A percentile compares a stretch with the other conserved stretches of the same genome.
Evolutionary conservation across 495 filamentous ascomycete genomes (phyloP).

Genomic region (Copromyces sp.): DNA sequence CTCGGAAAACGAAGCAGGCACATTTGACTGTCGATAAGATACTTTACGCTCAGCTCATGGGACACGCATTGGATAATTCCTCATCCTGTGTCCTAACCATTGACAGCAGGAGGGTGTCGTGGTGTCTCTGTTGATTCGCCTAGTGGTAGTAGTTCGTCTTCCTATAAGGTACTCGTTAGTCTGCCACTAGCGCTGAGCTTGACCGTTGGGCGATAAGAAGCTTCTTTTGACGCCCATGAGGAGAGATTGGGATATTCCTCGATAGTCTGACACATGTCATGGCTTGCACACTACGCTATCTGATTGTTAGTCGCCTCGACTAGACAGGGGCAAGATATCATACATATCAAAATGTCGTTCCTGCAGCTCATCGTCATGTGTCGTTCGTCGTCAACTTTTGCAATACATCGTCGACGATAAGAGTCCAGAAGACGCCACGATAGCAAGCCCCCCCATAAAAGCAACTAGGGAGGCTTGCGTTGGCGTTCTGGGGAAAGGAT

Average conservation of each 20-base stretch:
- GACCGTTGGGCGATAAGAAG: neutral
- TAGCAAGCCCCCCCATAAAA: neutral
- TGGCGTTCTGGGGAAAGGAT: neutral
- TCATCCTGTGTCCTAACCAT: neutral
- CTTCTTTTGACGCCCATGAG: neutral
- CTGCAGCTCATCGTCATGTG: neutral
- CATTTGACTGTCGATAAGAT: neutral
- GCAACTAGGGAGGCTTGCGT: neutral
- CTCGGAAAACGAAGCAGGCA: neutral
- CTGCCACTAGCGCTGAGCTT: neutral
- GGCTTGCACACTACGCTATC: neutral
- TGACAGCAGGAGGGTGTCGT: neutral
- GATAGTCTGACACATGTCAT: neutral
- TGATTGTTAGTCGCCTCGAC: neutral
- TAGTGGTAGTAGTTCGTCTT: neutral
- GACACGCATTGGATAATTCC: neutral
- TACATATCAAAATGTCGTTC: neutral
- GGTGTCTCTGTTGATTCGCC: neutral
- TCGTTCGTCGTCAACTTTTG: neutral
- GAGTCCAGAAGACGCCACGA: neutral
- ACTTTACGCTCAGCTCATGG: neutral
- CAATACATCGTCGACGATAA: neutral
- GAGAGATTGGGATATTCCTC: neutral
- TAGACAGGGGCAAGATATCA: neutral
- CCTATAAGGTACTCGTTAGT: neutral